Evolutionary conservation across 129 eudicot species (phyloP), one percentile per base, ranked within the genome.

Genomic region (Apium graveolens): DNA sequence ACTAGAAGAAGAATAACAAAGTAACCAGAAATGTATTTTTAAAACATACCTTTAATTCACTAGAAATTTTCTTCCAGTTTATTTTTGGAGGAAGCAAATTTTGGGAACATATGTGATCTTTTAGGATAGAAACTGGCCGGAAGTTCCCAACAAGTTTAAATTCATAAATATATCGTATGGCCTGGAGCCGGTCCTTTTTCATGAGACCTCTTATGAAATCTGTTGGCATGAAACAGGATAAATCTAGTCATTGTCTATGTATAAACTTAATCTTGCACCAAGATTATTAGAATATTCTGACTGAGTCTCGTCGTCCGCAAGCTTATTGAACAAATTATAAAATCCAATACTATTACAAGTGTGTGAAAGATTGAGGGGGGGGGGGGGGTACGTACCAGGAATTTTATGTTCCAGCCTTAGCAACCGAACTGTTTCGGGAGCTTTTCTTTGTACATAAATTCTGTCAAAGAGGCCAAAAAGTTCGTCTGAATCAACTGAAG

Each of bases 41-140:
- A 62, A 62, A 62, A 62, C 70, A 62, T 62, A 62, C 70, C 12
- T 26, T 1, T 65, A 20, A 11, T 11, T 26, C 37, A 29, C 13
- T 11, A 13, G 18, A 14, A 27, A 13, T 65, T 65, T 4, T 31
- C 38, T 65, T 31, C 21, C 37, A 31, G 35, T 5, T 5, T 29
- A 13, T 65, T 3, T 65, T 29, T 63, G 37, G 8, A 65, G 38
- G 11, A 37, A 74, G 78, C 24, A 29, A 32, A 39, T 77, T 27
- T 31, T 51, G 29, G 34, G 80, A 24, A 2, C 32, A 8, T 73
- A 82, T 34, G 48, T 76, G 76, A 55, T 77, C 63, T 68, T 77
- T 42, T 34, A 82, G 78, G 38, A 84, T 66, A 27, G 87, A 81
- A 27, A 80, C 79, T 2, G 84, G 87, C 49, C 84, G 79, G 79